phyloP scores from a whole-genome alignment of 1,284 basidiomycete genomes.

The Cryptococcus hybrid region DNA sequence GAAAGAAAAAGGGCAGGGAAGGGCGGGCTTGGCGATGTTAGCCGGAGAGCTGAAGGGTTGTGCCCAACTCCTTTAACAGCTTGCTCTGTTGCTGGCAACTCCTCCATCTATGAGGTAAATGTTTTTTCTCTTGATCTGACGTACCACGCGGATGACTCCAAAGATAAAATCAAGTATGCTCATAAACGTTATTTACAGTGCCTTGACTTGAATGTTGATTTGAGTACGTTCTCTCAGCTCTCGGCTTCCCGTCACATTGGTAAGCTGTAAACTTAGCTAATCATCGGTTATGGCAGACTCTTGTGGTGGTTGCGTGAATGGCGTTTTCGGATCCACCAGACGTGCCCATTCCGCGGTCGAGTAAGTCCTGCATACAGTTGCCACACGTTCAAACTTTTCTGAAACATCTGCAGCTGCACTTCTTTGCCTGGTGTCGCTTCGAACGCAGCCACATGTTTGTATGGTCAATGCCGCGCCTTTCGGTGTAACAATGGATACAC shows the following conservation, averaged over 20 bases:
- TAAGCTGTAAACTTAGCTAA: no score
- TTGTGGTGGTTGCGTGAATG: slow-evolving; percentile 17
- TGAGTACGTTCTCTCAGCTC: slow-evolving; percentile 5
- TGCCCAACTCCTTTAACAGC: slow-evolving; percentile 13
- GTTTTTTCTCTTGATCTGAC: no score
- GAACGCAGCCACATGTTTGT: slow-evolving; percentile 7
- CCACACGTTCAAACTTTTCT: no score
- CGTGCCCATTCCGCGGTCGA: slow-evolving; percentile 3
- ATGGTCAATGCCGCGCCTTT: slow-evolving; percentile 11
- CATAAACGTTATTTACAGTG: slow-evolving; percentile 1
- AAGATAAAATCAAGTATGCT: not conserved
- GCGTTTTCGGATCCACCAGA: slow-evolving; percentile 6
- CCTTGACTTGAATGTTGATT: slow-evolving; percentile 10
- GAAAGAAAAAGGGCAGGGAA: not conserved
- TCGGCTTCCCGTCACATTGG: no score
- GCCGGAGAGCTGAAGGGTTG: not conserved
- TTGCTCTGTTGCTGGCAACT: slow-evolving; percentile 8
- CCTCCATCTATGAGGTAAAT: slow-evolving; percentile 2
- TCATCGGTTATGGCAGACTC: slow-evolving; percentile 3
- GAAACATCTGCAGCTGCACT: slow-evolving; percentile 8
- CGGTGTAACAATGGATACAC: slow-evolving; percentile 13
- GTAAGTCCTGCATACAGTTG: slow-evolving; percentile 3
- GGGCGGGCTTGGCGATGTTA: not conserved
- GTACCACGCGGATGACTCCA: not conserved
- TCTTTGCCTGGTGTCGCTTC: slow-evolving; percentile 10